Evolutionary conservation across 176 grass and related monocot genomes (phyloP), one percentile per base, ranked within the genome.

Genomic region (Dactylis glomerata): DNA sequence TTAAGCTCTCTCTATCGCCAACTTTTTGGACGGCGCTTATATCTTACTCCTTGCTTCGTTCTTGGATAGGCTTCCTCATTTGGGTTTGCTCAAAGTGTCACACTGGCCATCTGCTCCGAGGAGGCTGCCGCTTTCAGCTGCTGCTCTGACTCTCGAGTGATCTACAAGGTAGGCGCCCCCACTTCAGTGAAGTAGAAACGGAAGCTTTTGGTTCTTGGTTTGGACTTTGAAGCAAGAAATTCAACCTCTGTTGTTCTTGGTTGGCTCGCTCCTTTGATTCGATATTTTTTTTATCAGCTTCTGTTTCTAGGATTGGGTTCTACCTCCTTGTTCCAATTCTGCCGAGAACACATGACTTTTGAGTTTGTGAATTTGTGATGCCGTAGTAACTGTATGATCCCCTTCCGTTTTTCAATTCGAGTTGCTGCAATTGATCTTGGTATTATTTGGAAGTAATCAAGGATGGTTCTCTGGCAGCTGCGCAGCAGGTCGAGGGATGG

Each of bases 401-500:
- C 24, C 31, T 85, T 24, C 4, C 56, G 49, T 49, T 28, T 41
- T 44, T 14, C 61, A 42, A 17, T 59, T 40, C 38, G 31, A 40
- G 8, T 24, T 81, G 57, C 38, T 23, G 82, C 50, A 41, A 63
- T 70, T 61, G 61, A 82, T 82, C 38, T 68, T 81, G 83, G 62
- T 89, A 14, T 61, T 41, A 14, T 63, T 33, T 89, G 83, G 76
- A 77, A 28, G 37, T n/a, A n/a, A 38, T n/a, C 65, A 77, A 86
- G 71, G 51, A 46, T 17, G 30, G 70, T 78, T 70, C 69, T 81
- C 78, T 68, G 6, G 9, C 15, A 10, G 59, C 58, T 68, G 56
- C 6, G 59, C 58, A 75, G 57, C 7, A 75, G 69, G 73, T 37
- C 13, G 81, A 75, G 36, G 46, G 20, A 99, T 99, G 97, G 93